A percentile compares a stretch with the other conserved stretches of the same genome.
Evolutionary conservation across 345 rosid species (phyloP).

Genomic region (Sonneratia alba): DNA sequence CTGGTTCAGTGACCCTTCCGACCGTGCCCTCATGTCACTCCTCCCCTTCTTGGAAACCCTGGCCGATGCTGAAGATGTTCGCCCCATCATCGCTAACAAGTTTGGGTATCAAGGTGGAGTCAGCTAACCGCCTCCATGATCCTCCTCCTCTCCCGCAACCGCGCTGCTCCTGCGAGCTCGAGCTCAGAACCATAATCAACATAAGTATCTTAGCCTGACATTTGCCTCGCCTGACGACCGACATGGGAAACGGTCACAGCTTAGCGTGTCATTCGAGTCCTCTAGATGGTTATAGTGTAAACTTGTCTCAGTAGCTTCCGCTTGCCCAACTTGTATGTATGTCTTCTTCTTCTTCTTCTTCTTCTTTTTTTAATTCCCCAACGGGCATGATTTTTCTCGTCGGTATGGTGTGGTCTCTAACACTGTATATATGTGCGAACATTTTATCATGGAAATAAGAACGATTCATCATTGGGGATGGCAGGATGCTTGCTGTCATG

Average conservation of each 20-base stretch:
- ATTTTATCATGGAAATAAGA: too few relatives aligned
- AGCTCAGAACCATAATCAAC: background rate
- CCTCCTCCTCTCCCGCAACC: background rate
- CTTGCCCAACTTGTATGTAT: background rate
- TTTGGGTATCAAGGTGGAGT: slow-evolving; percentile 55
- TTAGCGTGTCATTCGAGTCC: background rate
- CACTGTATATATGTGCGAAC: too few relatives aligned
- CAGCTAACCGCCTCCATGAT: background rate
- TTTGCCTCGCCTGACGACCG: background rate
- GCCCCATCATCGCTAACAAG: slow-evolving; percentile 79
- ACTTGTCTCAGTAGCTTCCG: background rate
- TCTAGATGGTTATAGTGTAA: background rate
- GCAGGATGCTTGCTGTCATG: too few relatives aligned
- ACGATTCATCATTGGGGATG: too few relatives aligned
- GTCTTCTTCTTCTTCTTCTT: background rate
- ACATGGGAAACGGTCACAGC: background rate
- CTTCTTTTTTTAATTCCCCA: too few relatives aligned
- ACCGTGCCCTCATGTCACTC: slow-evolving; percentile 63
- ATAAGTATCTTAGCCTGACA: background rate
- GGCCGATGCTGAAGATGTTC: slow-evolving; percentile 80
- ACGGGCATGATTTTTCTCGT: background rate
- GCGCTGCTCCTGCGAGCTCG: too few relatives aligned
- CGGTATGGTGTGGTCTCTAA: too few relatives aligned
- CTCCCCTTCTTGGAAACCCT: slow-evolving; percentile 90
- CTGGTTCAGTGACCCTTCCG: slow-evolving; percentile 86